These are phyloP conservation scores for Pistacia atlantica DNA, from an alignment of 345 rosid species.

Conservation along the genomic window DNA sequence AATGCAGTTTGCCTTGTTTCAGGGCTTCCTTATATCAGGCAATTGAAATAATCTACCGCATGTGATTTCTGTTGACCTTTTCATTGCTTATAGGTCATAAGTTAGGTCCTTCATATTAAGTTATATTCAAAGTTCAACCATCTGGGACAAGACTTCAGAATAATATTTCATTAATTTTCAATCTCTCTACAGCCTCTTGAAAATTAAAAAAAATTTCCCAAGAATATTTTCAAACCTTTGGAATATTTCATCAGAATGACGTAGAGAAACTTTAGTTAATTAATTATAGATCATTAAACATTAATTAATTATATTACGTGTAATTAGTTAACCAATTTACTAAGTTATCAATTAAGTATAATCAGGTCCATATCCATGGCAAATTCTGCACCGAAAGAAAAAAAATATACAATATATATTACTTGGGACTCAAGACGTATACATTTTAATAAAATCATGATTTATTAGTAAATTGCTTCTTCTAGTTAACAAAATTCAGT, in stretches of 20 bases:
- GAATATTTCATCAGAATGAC: too few relatives aligned
- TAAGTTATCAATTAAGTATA: too few relatives aligned
- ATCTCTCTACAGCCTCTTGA: background rate
- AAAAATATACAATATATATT: background rate
- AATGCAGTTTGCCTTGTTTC: conserved; percentile 7
- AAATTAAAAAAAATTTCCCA: background rate
- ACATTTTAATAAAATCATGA: background rate
- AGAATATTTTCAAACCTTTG: background rate
- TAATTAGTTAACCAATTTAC: too few relatives aligned
- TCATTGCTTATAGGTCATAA: background rate
- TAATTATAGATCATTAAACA: too few relatives aligned
- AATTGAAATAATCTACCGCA: background rate
- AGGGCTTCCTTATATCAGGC: background rate
- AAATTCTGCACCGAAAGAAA: conserved; percentile 9
- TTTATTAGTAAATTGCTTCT: too few relatives aligned
- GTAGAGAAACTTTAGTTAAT: too few relatives aligned
- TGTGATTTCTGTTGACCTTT: conserved; percentile 8
- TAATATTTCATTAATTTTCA: too few relatives aligned
- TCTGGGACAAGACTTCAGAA: background rate
- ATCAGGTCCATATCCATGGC: background rate
- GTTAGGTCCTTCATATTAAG: background rate
- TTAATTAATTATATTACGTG: too few relatives aligned
- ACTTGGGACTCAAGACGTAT: background rate
- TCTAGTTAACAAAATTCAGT: too few relatives aligned
- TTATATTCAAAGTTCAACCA: background rate